A percentile compares a stretch with the other conserved stretches of the same genome.
phyloP scores from a whole-genome alignment of 176 grass and related monocot genomes.

The Carex pumila region DNA sequence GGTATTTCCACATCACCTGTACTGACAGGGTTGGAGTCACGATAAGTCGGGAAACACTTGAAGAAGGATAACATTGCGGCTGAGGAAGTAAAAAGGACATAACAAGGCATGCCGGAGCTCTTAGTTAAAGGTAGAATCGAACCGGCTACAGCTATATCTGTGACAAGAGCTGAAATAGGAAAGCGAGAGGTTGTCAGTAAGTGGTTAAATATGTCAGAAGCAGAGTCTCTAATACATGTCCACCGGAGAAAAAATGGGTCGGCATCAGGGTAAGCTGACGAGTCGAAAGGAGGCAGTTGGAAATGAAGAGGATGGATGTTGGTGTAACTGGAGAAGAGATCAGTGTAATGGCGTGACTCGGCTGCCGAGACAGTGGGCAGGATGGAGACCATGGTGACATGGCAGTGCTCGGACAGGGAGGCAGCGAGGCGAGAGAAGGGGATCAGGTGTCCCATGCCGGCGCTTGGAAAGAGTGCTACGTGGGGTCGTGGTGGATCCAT shows the following conservation, averaged over 20 bases:
- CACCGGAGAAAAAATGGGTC: conserved; percentile 56
- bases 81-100: conserved; percentile 42
- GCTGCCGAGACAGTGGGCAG: conserved; percentile 47
- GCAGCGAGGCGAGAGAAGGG: conserved; percentile 58
- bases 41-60: conserved; percentile 31
- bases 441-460: conserved; percentile 72
- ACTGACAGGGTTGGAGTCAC: conserved; percentile 4
- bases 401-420: conserved; percentile 33
- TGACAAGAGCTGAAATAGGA: conserved; percentile 27
- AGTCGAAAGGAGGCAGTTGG: conserved; percentile 22
- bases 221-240: conserved; percentile 42
- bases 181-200: conserved; percentile 23
- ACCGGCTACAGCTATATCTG: conserved; percentile 30
- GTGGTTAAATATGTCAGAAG: conserved; percentile 19
- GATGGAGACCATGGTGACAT: conserved; percentile 39
- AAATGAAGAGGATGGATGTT: conserved; percentile 34
- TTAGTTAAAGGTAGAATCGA: conserved; percentile 27
- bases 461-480: conserved; percentile 44
- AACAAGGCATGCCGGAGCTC: conserved; percentile 23
- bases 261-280: not conserved
- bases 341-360: conserved; percentile 28
- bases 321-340: conserved; percentile 30
- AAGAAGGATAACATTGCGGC: conserved; percentile 51
- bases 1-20: conserved; percentile 45
- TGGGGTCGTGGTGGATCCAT: conserved; percentile 16